Conservation (phyloP, 371 early-diverging fungal genomes). For the Rhizopus arrhizus region DNA sequence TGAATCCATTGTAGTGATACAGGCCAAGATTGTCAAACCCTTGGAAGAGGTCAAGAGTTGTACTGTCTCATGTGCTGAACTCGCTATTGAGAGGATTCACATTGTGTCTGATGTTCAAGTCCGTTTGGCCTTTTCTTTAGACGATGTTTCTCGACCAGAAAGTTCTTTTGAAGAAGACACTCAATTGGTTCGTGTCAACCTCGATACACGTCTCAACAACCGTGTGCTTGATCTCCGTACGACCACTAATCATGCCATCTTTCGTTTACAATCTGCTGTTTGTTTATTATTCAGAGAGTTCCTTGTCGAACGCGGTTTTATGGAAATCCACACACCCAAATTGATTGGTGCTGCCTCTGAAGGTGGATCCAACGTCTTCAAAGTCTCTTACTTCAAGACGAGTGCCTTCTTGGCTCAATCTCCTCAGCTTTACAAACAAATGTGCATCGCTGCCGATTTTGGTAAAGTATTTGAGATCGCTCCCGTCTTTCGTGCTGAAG, state of each 20-base stretch:
- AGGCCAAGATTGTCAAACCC: conserved; percentile 80
- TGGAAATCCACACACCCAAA: conserved; percentile 99
- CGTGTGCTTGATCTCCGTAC: conserved; percentile 97
- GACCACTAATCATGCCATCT: conserved; percentile 96
- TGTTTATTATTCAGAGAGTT: conserved; percentile 94
- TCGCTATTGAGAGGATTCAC: conserved; percentile 75
- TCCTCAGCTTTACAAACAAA: conserved; percentile 99
- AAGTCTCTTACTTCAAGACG: conserved; percentile 95
- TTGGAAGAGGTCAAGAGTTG: conserved; percentile 89
- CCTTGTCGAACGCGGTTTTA: conserved; percentile 81
- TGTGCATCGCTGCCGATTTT: conserved; percentile 98
- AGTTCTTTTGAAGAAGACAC: conserved; percentile 76
- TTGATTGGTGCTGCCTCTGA: conserved; percentile 96
- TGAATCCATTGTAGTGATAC: conserved; percentile 90
- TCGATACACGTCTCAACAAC: conserved; percentile 97
- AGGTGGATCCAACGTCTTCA: conserved; percentile 99
- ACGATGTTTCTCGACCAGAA: conserved; percentile 93
- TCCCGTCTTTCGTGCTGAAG: conserved; percentile 99
- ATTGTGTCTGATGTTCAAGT: conserved; percentile 78
- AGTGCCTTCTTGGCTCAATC: conserved; percentile 98
- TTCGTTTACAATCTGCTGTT: conserved; percentile 96
- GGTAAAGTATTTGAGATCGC: conserved; percentile 99
- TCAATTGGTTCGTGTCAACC: conserved; percentile 76
- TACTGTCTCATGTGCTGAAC: conserved; percentile 89
- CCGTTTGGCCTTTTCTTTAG: conserved; percentile 94